A percentile compares a stretch with the other conserved stretches of the same genome.
These are phyloP conservation scores for Monascus purpureus DNA, from an alignment of 495 filamentous ascomycete genomes.

Conservation along the genomic window DNA sequence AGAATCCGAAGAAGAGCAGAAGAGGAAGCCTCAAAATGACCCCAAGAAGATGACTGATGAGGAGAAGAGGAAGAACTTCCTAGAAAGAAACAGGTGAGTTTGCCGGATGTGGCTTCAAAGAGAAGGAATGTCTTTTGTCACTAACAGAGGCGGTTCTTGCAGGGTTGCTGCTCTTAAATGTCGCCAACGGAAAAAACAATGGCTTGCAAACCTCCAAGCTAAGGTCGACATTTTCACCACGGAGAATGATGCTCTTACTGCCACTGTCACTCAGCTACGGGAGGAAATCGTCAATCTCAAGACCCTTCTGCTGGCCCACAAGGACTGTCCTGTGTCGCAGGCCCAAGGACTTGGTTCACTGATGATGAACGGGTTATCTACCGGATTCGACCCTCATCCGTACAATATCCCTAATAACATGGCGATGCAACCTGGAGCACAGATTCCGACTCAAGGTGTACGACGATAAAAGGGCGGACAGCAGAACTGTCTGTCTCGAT, in stretches of 20 bases:
- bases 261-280: slow-evolving; percentile 67
- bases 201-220: slow-evolving; percentile 86
- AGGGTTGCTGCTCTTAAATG: slow-evolving; percentile 96
- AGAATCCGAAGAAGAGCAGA: slow-evolving; percentile 41
- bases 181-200: slow-evolving; percentile 97
- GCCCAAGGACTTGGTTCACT: slow-evolving; percentile 64
- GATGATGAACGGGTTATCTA: slow-evolving; percentile 44
- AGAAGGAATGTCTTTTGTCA: background rate
- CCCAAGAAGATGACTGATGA: slow-evolving; percentile 95
- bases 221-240: slow-evolving; percentile 86
- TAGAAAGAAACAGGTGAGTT: slow-evolving; percentile 87
- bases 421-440: slow-evolving; percentile 26
- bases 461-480: slow-evolving; percentile 11
- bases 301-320: slow-evolving; percentile 84
- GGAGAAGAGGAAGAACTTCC: slow-evolving; percentile 95
- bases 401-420: slow-evolving; percentile 24
- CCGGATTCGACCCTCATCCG: slow-evolving; percentile 23
- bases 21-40: slow-evolving; percentile 21
- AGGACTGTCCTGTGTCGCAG: slow-evolving; percentile 89
- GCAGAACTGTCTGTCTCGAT: no score
- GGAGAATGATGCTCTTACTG: slow-evolving; percentile 80
- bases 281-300: slow-evolving; percentile 96
- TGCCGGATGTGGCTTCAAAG: background rate
- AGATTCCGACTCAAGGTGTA: slow-evolving; percentile 27
- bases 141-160: background rate